Evolutionary conservation across 2,329 filamentous ascomycete species (phyloP).

Genomic region (Ceratocystis cacaofunesta): DNA sequence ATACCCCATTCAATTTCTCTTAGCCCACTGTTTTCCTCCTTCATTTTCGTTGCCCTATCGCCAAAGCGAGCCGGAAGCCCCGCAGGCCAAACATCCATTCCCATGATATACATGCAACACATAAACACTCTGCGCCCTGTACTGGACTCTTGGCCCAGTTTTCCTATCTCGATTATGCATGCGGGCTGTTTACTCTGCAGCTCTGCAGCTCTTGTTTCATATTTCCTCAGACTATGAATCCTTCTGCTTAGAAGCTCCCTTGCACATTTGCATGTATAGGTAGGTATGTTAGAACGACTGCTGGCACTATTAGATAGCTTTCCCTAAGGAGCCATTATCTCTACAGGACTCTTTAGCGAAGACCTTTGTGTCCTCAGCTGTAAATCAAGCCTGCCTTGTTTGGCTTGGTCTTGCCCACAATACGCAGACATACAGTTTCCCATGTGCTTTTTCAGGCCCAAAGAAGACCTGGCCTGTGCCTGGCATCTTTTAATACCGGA

Average conservation of each 20-base stretch:
- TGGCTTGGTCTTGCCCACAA: not conserved
- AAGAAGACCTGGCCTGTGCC: not conserved
- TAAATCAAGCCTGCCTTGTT: not conserved
- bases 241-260: not conserved
- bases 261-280: not conserved
- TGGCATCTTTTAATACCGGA: not conserved
- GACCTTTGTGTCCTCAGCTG: not conserved
- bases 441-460: not conserved
- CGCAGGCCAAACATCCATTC: not conserved
- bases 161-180: slow-evolving; percentile 2
- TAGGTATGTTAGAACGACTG: not conserved
- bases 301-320: not conserved
- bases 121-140: not conserved
- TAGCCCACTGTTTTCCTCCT: not conserved
- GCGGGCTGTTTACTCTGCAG: not conserved
- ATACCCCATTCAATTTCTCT: not conserved
- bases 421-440: not conserved
- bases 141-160: not conserved
- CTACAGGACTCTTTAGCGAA: not conserved
- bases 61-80: not conserved
- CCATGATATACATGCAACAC: not conserved
- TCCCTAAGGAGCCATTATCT: not conserved
- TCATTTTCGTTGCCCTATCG: not conserved
- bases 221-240: not conserved
- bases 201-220: not conserved